phyloP scores from a whole-genome alignment of 306 rosid genomes.

The Amphicarpaea edgeworthii region DNA sequence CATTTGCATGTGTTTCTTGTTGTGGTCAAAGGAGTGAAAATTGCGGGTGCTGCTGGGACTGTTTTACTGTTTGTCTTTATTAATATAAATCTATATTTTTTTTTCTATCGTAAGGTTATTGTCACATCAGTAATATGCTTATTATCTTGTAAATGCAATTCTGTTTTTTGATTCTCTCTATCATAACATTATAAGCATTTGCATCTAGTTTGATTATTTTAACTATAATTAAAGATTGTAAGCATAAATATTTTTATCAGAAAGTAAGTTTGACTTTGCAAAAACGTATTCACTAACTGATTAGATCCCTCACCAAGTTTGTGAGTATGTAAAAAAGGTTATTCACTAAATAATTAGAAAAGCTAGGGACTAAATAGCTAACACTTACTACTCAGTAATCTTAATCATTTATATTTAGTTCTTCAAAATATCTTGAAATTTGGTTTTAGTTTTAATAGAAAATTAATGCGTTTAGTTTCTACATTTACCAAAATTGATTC shows the following conservation, averaged over 20 bases:
- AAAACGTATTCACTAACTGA: no score
- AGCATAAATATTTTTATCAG: no score
- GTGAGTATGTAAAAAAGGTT: neutral
- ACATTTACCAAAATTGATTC: no score
- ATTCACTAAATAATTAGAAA: neutral
- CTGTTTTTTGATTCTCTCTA: neutral
- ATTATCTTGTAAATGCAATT: no score
- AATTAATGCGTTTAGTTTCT: no score
- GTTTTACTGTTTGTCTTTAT: neutral
- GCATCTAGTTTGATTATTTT: neutral
- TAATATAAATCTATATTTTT: neutral
- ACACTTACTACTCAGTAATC: neutral
- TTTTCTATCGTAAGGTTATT: neutral
- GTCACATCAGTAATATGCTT: neutral
- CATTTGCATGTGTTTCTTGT: slow-evolving; percentile 9
- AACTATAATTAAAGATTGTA: neutral
- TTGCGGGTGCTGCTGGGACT: neutral
- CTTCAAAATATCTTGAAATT: no score
- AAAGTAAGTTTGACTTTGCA: no score
- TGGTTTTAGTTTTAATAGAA: no score
- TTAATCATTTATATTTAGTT: neutral
- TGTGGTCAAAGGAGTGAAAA: slow-evolving; percentile 9
- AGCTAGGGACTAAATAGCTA: neutral
- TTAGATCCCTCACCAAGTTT: no score
- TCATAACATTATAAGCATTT: no score